phyloP scores from a whole-genome alignment of 2,329 filamentous ascomycete species.

The Exophiala mesophila region DNA sequence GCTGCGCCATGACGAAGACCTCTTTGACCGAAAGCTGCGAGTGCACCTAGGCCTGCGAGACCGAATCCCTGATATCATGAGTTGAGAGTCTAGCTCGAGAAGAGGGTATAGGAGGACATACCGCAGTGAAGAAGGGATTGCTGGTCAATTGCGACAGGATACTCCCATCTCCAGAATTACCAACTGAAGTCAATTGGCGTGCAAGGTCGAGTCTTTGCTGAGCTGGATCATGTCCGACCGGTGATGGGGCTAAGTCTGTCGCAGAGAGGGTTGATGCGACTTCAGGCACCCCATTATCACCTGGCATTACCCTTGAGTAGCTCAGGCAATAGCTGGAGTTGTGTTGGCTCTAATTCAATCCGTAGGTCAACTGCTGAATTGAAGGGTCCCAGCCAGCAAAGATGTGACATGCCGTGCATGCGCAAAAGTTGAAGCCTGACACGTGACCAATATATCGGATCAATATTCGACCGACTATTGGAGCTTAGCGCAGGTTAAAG shows the following conservation, averaged over 20 bases:
- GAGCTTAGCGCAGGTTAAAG: no score
- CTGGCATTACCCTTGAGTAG: slow-evolving; percentile 20
- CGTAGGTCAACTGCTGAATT: no score
- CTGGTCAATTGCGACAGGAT: slow-evolving; percentile 41
- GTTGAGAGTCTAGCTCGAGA: no score
- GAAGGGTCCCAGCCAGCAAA: no score
- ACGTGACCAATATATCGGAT: no score
- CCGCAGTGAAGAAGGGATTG: slow-evolving; percentile 49
- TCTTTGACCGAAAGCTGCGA: slow-evolving; percentile 72
- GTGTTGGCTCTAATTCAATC: no score
- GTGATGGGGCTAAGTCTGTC: not conserved
- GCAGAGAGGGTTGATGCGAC: slow-evolving; percentile 12
- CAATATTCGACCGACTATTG: no score
- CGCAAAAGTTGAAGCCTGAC: no score
- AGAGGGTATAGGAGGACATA: slow-evolving; percentile 27
- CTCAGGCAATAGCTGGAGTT: no score
- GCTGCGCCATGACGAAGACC: slow-evolving; percentile 67
- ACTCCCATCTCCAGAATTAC: slow-evolving; percentile 33
- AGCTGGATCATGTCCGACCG: slow-evolving; percentile 9
- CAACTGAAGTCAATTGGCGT: slow-evolving; percentile 16
- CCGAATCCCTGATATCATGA: slow-evolving; percentile 81
- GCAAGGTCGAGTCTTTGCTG: slow-evolving; percentile 21
- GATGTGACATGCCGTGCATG: no score
- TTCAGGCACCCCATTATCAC: slow-evolving; percentile 19
- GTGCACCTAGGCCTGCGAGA: slow-evolving; percentile 81